These are phyloP conservation scores for Gonapodya prolifera DNA, from an alignment of 192 early-diverging fungal genomes.

Conservation along the genomic window DNA sequence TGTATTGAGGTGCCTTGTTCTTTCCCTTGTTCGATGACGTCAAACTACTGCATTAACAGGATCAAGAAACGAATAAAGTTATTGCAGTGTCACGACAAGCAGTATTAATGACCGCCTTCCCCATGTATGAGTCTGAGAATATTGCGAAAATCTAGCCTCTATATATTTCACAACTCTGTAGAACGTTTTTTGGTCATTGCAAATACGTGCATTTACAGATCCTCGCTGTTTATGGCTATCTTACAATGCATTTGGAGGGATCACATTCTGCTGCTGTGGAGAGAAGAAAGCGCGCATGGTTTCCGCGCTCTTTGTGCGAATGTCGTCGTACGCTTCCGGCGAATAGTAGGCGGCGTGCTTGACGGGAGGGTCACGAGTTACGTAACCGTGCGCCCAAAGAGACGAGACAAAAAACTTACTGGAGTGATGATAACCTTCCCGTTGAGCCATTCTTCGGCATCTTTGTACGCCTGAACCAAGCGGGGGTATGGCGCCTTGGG, in stretches of 20 bases:
- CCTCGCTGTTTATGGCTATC: too few species aligned
- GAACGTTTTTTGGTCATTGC: too few species aligned
- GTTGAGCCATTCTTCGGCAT: not conserved
- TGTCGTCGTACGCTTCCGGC: not conserved
- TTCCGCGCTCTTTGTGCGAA: not conserved
- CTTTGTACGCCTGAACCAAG: not conserved
- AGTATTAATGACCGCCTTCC: too few species aligned
- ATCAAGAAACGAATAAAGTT: not conserved
- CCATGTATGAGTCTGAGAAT: too few species aligned
- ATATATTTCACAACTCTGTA: too few species aligned
- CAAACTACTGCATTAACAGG: not conserved
- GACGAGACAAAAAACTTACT: too few species aligned
- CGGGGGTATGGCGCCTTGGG: not conserved
- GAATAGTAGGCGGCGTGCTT: conserved; percentile 2
- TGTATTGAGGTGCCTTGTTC: not conserved
- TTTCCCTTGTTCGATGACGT: not conserved
- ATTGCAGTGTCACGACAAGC: not conserved
- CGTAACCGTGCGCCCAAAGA: too few species aligned
- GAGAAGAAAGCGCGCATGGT: not conserved
- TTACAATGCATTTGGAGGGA: not conserved
- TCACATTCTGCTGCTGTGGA: not conserved
- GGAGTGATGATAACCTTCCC: not conserved
- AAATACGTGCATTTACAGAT: too few species aligned
- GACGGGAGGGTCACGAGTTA: too few species aligned
- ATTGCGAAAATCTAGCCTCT: too few species aligned